A percentile compares a stretch with the other conserved stretches of the same genome.
phyloP scores from a whole-genome alignment of 768 basidiomycete species.

The Mycena leptocephala region DNA sequence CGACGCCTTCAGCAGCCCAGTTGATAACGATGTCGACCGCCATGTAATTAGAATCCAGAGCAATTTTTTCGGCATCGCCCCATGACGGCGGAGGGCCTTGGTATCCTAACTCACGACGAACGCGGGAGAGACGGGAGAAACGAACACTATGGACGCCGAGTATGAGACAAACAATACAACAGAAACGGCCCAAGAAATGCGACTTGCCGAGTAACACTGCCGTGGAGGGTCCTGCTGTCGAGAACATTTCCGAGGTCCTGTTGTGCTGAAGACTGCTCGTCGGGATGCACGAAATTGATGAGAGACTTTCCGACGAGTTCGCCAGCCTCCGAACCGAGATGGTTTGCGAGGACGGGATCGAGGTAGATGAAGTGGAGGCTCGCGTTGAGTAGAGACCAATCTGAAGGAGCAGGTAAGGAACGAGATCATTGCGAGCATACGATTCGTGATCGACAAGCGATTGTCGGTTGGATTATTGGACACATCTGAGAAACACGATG shows the following conservation, averaged over 20 bases:
- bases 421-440: constrained; percentile 40
- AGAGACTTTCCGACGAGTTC: constrained; percentile 80
- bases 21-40: constrained; percentile 93
- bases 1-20: constrained; percentile 89
- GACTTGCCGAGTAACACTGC: constrained; percentile 83
- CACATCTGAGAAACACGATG: background rate
- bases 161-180: constrained; percentile 43
- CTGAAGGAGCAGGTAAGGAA: constrained; percentile 55
- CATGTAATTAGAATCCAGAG: constrained; percentile 84
- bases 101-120: constrained; percentile 83
- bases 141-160: constrained; percentile 69
- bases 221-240: constrained; percentile 83
- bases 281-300: constrained; percentile 87
- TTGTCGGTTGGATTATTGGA: constrained; percentile 40
- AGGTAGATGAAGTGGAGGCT: constrained; percentile 87
- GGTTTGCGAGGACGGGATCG: constrained; percentile 83
- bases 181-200: constrained; percentile 23
- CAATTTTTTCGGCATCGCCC: constrained; percentile 78
- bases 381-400: constrained; percentile 87
- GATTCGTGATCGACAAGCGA: constrained; percentile 56
- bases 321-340: constrained; percentile 82
- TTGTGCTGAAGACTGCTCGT: constrained; percentile 83
- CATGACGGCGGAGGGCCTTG: constrained; percentile 69
- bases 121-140: constrained; percentile 82
- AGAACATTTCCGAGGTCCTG: constrained; percentile 84